These are phyloP conservation scores for Phytophthora fragariaefolia DNA, from an alignment of 352 stramenopile genomes.

Conservation along the genomic window DNA sequence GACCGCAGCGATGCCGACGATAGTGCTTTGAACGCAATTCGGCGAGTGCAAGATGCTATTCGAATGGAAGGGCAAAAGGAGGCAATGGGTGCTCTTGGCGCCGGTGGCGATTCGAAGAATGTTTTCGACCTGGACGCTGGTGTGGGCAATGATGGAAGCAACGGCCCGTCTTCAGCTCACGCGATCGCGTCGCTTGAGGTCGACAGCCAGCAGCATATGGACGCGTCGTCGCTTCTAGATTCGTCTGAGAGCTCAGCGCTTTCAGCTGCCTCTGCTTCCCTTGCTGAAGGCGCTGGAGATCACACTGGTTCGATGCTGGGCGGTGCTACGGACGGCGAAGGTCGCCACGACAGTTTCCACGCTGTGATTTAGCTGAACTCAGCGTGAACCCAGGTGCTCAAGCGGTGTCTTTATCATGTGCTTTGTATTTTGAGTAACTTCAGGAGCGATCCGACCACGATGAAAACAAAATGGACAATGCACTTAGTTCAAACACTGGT, in stretches of 20 bases:
- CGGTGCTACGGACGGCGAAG: slow-evolving; percentile 21
- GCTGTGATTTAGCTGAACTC: slow-evolving; percentile 41
- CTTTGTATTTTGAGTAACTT: neutral
- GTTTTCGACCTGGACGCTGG: slow-evolving; percentile 33
- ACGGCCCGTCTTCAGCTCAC: slow-evolving; percentile 18
- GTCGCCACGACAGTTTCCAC: slow-evolving; percentile 36
- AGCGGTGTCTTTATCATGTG: slow-evolving; percentile 1
- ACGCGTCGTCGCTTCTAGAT: slow-evolving; percentile 43
- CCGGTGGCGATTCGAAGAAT: slow-evolving; percentile 22
- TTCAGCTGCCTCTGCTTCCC: slow-evolving; percentile 43
- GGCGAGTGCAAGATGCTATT: slow-evolving; percentile 72
- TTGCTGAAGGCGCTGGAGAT: slow-evolving; percentile 43
- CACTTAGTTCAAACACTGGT: slow-evolving; percentile 13
- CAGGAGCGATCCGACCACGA: neutral
- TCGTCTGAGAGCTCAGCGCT: slow-evolving; percentile 45
- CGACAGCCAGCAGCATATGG: slow-evolving; percentile 43
- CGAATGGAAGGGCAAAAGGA: slow-evolving; percentile 53
- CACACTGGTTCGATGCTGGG: slow-evolving; percentile 38
- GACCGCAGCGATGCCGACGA: slow-evolving; percentile 73
- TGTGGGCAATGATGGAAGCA: slow-evolving; percentile 3
- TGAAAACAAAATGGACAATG: neutral
- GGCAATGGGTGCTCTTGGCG: slow-evolving; percentile 21
- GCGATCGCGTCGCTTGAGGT: slow-evolving; percentile 38
- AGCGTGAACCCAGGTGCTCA: neutral
- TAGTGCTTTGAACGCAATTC: slow-evolving; percentile 57